A percentile compares a stretch with the other conserved stretches of the same genome.
These are phyloP conservation scores for Periconia digitata DNA, from an alignment of 2,329 filamentous ascomycete species.

Conservation along the genomic window DNA sequence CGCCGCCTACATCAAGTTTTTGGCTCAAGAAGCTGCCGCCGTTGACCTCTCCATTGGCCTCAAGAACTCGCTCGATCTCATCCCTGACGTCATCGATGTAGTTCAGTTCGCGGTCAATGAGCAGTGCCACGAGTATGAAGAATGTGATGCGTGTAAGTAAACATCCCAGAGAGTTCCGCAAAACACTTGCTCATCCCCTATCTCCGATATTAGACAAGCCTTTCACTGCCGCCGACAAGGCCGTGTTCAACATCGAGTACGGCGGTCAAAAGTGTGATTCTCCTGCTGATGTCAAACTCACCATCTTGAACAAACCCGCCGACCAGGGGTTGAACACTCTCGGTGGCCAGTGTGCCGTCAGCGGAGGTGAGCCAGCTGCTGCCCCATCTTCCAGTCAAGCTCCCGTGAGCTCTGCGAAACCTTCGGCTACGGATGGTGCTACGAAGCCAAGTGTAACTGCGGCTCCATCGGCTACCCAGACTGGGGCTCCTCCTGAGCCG, in stretches of 20 bases:
- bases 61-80: slow-evolving; percentile 66
- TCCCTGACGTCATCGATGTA: slow-evolving; percentile 50
- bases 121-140: slow-evolving; percentile 60
- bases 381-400: background rate
- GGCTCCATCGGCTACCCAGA: background rate
- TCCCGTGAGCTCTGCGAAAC: background rate
- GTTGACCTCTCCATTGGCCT: slow-evolving; percentile 63
- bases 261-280: slow-evolving; percentile 42
- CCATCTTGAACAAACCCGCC: slow-evolving; percentile 18
- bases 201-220: too few species aligned
- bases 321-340: slow-evolving; percentile 18
- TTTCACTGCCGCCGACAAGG: slow-evolving; percentile 62
- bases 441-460: background rate
- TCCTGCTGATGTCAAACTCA: slow-evolving; percentile 19
- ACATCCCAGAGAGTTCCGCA: too few species aligned
- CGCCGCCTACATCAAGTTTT: slow-evolving; percentile 61
- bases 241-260: slow-evolving; percentile 73
- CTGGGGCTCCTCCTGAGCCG: background rate
- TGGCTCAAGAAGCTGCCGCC: slow-evolving; percentile 56
- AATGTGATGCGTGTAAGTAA: slow-evolving; percentile 43
- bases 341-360: slow-evolving; percentile 12
- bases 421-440: background rate
- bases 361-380: background rate
- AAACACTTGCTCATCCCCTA: slow-evolving; percentile 19
- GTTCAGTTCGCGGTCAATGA: slow-evolving; percentile 70